These are phyloP conservation scores for Rosa chinensis DNA, from an alignment of 306 rosid species.

Conservation along the genomic window DNA sequence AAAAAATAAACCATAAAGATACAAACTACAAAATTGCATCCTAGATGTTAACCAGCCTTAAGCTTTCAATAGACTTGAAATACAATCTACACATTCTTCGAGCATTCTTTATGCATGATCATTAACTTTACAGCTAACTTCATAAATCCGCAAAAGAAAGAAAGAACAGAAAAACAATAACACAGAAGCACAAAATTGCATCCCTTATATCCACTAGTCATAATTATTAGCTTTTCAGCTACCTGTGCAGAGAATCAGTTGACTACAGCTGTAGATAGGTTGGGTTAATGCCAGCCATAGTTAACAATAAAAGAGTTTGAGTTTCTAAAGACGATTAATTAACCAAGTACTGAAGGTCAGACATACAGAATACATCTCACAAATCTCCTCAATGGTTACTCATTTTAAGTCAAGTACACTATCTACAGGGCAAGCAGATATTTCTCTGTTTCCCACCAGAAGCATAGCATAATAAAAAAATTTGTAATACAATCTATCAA, in stretches of 20 bases:
- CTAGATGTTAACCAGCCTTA: background rate
- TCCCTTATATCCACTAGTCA: background rate
- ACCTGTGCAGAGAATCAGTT: background rate
- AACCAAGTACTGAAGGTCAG: background rate
- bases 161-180: background rate
- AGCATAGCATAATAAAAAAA: background rate
- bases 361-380: too few species aligned
- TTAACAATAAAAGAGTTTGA: background rate
- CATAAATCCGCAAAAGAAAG: background rate
- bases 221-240: background rate
- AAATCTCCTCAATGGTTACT: background rate
- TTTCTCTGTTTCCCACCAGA: background rate
- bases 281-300: background rate
- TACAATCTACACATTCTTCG: conserved; percentile 11
- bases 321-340: background rate
- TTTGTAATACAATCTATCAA: background rate
- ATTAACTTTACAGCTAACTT: conserved; percentile 63
- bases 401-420: background rate
- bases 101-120: conserved; percentile 62
- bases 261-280: background rate
- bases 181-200: background rate
- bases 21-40: background rate
- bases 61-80: background rate
- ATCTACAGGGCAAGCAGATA: background rate
- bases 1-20: background rate